phyloP scores from a whole-genome alignment of 179 eudicot species.

The Silene noctiflora region DNA sequence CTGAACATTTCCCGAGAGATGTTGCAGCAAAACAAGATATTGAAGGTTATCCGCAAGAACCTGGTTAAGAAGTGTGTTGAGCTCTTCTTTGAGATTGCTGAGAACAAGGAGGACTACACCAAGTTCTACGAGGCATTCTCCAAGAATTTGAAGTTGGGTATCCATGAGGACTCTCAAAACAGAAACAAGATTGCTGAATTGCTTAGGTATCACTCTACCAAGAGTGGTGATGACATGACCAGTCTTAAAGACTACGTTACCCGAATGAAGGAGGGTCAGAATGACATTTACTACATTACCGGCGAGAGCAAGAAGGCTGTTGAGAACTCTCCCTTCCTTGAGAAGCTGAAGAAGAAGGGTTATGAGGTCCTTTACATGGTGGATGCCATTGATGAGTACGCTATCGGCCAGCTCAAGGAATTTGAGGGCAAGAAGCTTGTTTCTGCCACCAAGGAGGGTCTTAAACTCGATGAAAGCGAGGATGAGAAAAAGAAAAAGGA shows the following conservation, averaged over 20 bases:
- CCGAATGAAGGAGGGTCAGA: neutral
- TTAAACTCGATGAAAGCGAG: constrained; percentile 31
- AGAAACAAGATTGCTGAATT: constrained; percentile 57
- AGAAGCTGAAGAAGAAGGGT: neutral
- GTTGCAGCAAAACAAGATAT: constrained; percentile 70
- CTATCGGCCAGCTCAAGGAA: constrained; percentile 63
- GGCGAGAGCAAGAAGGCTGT: constrained; percentile 3
- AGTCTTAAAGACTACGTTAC: neutral
- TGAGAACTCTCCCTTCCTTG: neutral
- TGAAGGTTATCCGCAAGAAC: constrained; percentile 67
- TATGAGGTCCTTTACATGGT: neutral
- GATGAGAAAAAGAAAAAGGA: constrained; percentile 32
- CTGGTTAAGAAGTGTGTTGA: constrained; percentile 67
- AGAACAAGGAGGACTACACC: constrained; percentile 52
- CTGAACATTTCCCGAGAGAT: constrained; percentile 47
- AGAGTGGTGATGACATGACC: neutral
- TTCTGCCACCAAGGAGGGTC: constrained; percentile 10
- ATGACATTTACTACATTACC: neutral
- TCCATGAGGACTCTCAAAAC: constrained; percentile 68
- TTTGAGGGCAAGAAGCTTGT: constrained; percentile 57
- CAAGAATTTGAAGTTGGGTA: constrained; percentile 67
- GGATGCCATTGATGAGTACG: neutral
- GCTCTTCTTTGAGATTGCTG: constrained; percentile 37
- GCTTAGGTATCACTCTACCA: constrained; percentile 30
- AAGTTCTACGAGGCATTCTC: constrained; percentile 70